Percentiles rank a stretch among this genome's conserved stretches.
These are phyloP conservation scores for Pyrus communis DNA, from an alignment of 306 rosid species.

Conservation along the genomic window DNA sequence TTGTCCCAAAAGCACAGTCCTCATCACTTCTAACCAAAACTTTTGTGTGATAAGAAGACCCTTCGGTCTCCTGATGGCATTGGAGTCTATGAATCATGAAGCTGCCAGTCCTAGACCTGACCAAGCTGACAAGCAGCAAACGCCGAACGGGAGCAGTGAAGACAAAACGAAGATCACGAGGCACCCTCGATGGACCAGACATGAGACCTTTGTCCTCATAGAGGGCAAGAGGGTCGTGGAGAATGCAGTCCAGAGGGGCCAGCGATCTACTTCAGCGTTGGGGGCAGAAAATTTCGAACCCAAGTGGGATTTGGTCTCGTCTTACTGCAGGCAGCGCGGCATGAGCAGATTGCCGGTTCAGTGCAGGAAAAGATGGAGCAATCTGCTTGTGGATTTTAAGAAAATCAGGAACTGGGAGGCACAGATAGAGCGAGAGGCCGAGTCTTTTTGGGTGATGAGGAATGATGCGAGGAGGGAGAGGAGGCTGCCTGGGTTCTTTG, in stretches of 20 bases:
- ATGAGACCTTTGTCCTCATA: conserved; percentile 3
- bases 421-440: background rate
- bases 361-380: conserved; percentile 15
- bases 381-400: conserved; percentile 13
- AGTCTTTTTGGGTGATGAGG: conserved; percentile 17
- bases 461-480: conserved; percentile 7
- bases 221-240: conserved; percentile 2
- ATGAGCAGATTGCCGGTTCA: background rate
- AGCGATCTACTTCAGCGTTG: background rate
- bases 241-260: background rate
- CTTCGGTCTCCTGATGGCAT: background rate
- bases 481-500: conserved; percentile 13
- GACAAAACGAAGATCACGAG: background rate
- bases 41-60: background rate
- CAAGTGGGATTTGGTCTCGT: conserved; percentile 14
- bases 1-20: background rate
- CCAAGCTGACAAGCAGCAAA: background rate
- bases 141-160: background rate
- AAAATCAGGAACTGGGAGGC: conserved; percentile 8
- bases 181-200: conserved; percentile 6
- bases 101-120: background rate
- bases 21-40: background rate
- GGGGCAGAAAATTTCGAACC: background rate
- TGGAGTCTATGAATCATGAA: background rate
- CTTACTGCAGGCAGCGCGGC: background rate